phyloP scores from a whole-genome alignment of 2,329 filamentous ascomycete genomes.

The Zymoseptoria passerinii region DNA sequence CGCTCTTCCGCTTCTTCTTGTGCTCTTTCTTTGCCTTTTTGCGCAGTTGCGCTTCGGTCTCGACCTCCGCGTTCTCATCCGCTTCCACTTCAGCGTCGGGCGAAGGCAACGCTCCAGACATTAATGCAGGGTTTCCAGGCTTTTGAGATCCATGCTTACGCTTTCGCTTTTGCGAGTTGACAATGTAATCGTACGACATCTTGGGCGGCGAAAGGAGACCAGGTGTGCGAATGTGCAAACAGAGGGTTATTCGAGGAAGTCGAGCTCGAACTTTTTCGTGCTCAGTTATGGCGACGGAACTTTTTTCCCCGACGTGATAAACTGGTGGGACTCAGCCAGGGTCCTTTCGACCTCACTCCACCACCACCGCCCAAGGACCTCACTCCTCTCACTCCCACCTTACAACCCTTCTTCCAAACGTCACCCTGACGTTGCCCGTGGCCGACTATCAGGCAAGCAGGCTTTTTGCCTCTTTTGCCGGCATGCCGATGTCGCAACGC shows the following conservation, averaged over 20 bases:
- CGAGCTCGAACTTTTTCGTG: slow-evolving; percentile 1
- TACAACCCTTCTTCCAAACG: too few species aligned
- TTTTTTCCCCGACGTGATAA: background rate
- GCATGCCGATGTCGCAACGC: background rate
- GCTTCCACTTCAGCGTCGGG: slow-evolving; percentile 20
- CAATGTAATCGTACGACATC: slow-evolving; percentile 23
- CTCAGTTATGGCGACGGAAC: background rate
- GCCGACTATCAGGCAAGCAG: too few species aligned
- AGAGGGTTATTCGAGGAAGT: background rate
- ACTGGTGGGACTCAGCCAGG: background rate
- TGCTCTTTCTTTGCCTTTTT: slow-evolving; percentile 26
- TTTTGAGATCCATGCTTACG: slow-evolving; percentile 15
- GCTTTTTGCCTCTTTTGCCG: background rate
- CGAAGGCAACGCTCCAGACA: slow-evolving; percentile 28
- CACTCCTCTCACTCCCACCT: too few species aligned
- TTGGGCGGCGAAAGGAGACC: background rate
- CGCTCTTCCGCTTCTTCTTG: slow-evolving; percentile 26
- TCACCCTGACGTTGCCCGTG: too few species aligned
- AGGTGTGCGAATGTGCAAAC: background rate
- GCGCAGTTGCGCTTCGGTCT: slow-evolving; percentile 11
- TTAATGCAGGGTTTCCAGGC: slow-evolving; percentile 22
- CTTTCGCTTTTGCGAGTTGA: slow-evolving; percentile 18
- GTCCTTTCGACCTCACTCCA: background rate
- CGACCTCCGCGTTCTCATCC: slow-evolving; percentile 7
- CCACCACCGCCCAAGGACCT: too few species aligned